Evolutionary conservation across 345 rosid genomes (phyloP).

Genomic region (Melaleuca alternifolia): DNA sequence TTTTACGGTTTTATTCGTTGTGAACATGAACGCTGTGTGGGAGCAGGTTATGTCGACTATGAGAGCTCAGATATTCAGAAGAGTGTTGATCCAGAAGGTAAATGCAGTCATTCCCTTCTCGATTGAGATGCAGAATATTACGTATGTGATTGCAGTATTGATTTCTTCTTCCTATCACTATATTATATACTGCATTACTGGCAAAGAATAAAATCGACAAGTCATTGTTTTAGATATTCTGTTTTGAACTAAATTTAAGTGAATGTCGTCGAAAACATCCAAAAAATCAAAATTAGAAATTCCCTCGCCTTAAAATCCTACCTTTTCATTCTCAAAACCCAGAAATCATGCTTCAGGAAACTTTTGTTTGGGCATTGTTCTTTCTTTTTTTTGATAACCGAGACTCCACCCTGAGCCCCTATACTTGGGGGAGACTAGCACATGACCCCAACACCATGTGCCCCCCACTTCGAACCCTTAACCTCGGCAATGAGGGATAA

Average conservation of each 20-base stretch:
- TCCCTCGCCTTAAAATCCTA: neutral
- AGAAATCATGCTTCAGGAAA: neutral
- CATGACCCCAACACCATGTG: too few relatives aligned
- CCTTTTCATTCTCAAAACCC: neutral
- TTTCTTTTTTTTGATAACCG: too few relatives aligned
- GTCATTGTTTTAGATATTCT: neutral
- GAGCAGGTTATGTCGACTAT: slow-evolving; percentile 77
- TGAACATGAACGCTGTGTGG: slow-evolving; percentile 68
- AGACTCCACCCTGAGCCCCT: too few relatives aligned
- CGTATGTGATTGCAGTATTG: neutral
- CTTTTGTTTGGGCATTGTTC: neutral
- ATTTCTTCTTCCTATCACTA: neutral
- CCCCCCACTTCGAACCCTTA: too few relatives aligned
- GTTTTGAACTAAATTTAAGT: neutral
- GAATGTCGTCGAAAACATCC: neutral
- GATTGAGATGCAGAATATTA: neutral
- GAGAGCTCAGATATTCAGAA: slow-evolving; percentile 72
- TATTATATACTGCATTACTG: neutral
- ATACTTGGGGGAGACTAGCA: too few relatives aligned
- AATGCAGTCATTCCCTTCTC: neutral
- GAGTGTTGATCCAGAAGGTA: slow-evolving; percentile 83
- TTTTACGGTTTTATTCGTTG: slow-evolving; percentile 68
- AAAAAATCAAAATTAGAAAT: neutral
- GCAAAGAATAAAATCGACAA: neutral
- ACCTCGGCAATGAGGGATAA: too few relatives aligned